Conservation (phyloP, 208 protist species). For the Trypanosomatidae sp. region DNA sequence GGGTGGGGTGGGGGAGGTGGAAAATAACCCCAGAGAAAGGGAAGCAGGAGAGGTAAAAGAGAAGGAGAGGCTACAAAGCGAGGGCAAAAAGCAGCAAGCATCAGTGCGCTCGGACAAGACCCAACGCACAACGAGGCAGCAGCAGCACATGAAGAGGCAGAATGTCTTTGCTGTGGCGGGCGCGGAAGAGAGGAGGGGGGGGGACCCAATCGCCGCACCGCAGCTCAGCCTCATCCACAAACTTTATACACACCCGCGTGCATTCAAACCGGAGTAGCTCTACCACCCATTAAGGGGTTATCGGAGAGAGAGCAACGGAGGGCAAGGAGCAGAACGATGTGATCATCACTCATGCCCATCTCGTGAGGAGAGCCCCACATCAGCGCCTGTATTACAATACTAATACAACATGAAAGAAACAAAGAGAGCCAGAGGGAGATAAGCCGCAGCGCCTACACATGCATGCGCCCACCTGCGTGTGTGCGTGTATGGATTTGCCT, state of each 20-base stretch:
- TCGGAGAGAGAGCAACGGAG: neutral
- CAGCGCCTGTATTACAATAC: neutral
- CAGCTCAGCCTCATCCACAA: neutral
- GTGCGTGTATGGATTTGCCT: neutral
- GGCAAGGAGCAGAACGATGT: neutral
- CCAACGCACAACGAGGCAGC: neutral
- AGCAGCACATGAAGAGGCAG: neutral
- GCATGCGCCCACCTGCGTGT: neutral
- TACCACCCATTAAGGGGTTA: neutral
- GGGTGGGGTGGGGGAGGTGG: no score
- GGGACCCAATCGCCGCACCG: no score
- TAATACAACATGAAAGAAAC: no score
- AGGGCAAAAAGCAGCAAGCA: neutral
- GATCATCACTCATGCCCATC: neutral
- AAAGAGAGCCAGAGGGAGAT: neutral
- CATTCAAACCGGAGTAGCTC: neutral
- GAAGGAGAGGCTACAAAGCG: neutral
- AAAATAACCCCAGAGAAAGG: no score
- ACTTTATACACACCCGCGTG: neutral
- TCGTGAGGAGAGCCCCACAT: neutral
- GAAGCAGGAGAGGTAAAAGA: neutral
- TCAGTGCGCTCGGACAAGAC: neutral
- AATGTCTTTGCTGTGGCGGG: no score
- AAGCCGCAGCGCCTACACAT: neutral
- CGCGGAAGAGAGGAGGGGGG: no score